These are phyloP conservation scores for Pluteus cervinus DNA, from an alignment of 768 basidiomycete species.

Conservation along the genomic window DNA sequence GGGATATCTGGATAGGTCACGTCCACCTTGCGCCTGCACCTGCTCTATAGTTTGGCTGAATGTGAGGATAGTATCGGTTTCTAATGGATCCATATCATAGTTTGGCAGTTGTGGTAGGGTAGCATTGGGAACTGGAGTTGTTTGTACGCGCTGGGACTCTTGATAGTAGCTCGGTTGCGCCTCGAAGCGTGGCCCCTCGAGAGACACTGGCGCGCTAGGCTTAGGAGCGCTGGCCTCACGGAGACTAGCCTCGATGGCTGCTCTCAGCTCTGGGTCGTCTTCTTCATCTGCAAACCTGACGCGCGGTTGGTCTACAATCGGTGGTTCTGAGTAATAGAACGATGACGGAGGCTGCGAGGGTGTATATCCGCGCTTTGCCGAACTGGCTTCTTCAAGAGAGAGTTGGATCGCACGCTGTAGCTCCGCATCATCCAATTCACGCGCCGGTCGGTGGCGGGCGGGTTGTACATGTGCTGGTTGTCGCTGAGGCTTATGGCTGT, in stretches of 20 bases:
- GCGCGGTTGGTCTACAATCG: conserved; percentile 52
- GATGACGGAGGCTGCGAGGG: conserved; percentile 53
- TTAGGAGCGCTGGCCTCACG: conserved; percentile 76
- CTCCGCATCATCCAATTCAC: conserved; percentile 75
- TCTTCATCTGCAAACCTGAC: conserved; percentile 49
- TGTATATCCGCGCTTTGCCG: conserved; percentile 61
- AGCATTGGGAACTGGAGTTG: conserved; percentile 31
- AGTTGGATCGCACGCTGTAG: conserved; percentile 91
- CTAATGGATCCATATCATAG: conserved; percentile 77
- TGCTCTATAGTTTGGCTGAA: conserved; percentile 90
- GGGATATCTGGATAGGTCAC: conserved; percentile 76
- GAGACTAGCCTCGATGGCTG: conserved; percentile 93
- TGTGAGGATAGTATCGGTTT: conserved; percentile 81
- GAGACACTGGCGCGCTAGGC: conserved; percentile 69
- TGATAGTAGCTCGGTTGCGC: conserved; percentile 29
- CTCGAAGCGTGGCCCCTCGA: conserved; percentile 47
- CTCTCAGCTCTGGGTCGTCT: conserved; percentile 85
- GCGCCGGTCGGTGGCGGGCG: conserved; percentile 47
- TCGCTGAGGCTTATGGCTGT: conserved; percentile 21
- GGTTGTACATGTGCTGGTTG: conserved; percentile 47
- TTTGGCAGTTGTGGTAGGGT: conserved; percentile 53
- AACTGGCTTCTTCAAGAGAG: conserved; percentile 73
- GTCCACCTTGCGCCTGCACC: conserved; percentile 68
- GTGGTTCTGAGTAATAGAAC: conserved; percentile 67
- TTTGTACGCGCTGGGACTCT: conserved; percentile 41